Conservation (phyloP, 2,329 filamentous ascomycete genomes). For the Phialocephala subalpina region DNA sequence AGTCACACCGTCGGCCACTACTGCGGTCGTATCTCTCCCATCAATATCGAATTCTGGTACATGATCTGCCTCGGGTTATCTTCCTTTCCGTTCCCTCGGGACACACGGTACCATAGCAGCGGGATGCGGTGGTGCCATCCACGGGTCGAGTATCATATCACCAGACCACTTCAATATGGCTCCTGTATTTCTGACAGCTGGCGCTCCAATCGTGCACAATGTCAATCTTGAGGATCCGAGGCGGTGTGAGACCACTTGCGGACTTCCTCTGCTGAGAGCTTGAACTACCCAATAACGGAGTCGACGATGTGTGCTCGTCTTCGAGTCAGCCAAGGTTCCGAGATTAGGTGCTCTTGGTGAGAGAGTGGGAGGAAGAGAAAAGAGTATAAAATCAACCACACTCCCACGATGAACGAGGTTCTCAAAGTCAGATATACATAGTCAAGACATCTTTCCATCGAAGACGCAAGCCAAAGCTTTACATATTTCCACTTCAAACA, state of each 20-base stretch:
- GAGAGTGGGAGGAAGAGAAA: background rate
- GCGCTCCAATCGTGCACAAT: conserved; percentile 13
- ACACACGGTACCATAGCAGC: background rate
- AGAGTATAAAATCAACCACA: background rate
- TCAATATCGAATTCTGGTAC: background rate
- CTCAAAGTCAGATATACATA: background rate
- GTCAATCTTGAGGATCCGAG: background rate
- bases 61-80: conserved; percentile 3
- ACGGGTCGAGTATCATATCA: conserved; percentile 6
- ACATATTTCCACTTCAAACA: background rate
- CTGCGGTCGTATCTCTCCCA: background rate
- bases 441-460: background rate
- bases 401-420: background rate
- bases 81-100: conserved; percentile 1
- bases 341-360: background rate
- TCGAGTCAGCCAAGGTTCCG: background rate
- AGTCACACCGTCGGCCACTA: conserved; percentile 1
- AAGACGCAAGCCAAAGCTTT: background rate
- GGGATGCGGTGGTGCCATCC: background rate
- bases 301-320: background rate
- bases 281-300: background rate
- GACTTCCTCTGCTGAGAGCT: background rate
- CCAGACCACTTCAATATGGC: conserved; percentile 1
- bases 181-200: background rate
- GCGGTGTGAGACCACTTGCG: conserved; percentile 10